Percentiles rank a stretch among this genome's conserved stretches.
phyloP scores from a whole-genome alignment of 306 rosid genomes.

The Clitoria ternatea region DNA sequence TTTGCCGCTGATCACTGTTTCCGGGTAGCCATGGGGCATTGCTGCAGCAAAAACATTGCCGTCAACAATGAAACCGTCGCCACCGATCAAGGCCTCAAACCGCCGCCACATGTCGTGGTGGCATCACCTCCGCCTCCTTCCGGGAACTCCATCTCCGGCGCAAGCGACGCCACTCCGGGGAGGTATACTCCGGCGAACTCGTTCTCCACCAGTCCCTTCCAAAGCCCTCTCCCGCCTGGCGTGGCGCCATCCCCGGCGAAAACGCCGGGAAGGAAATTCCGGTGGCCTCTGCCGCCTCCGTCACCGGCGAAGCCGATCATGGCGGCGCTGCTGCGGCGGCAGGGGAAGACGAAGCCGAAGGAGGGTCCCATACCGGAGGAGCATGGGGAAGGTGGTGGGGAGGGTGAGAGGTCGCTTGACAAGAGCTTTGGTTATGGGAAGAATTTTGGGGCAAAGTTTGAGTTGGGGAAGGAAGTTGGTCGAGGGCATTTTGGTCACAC shows the following conservation, averaged over 20 bases:
- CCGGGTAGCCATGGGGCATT: conserved; percentile 65
- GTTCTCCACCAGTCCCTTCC: conserved; percentile 59
- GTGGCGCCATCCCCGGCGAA: conserved; percentile 89
- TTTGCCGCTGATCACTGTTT: conserved; percentile 31
- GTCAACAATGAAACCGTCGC: conserved; percentile 44
- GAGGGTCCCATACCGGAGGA: conserved; percentile 92
- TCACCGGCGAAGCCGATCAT: conserved; percentile 98
- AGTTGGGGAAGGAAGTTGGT: conserved; percentile 88
- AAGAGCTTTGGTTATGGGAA: conserved; percentile 83
- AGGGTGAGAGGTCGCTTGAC: conserved; percentile 63
- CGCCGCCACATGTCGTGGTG: neutral
- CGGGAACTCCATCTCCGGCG: conserved; percentile 15
- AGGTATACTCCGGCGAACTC: conserved; percentile 59
- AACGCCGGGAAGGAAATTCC: conserved; percentile 73
- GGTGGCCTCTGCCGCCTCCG: conserved; percentile 95
- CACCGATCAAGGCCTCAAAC: conserved; percentile 27
- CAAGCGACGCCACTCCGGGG: conserved; percentile 41
- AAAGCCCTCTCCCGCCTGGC: conserved; percentile 76
- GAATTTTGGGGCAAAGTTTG: conserved; percentile 79
- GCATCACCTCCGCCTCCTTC: conserved; percentile 5
- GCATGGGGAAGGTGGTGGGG: conserved; percentile 46
- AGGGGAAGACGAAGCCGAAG: conserved; percentile 55
- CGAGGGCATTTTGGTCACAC: conserved; percentile 99
- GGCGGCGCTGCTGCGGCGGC: conserved; percentile 60
- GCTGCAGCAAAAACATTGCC: conserved; percentile 61